Evolutionary conservation across 257 asterid genomes (phyloP), one percentile per base, ranked within the genome.

Genomic region (Avicennia marina): DNA sequence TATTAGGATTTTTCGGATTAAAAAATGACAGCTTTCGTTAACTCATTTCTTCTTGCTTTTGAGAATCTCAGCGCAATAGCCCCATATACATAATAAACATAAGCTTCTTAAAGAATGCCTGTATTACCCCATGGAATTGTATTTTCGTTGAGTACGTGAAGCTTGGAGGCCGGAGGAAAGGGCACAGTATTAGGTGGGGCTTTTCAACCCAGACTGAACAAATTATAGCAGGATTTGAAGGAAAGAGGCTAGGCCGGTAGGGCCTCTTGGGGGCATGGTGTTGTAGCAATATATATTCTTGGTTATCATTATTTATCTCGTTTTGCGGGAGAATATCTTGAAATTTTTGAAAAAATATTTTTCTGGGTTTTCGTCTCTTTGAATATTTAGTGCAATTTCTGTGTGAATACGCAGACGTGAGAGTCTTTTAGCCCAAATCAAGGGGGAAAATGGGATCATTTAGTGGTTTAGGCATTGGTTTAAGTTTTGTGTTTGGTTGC

Each of bases 401-500:
- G 3, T 29, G n/a, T n/a, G 31, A 12, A 31, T 21, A 3, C 54
- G 24, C 39, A 56, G 33, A 72, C 72, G 79, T 31, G 68, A 69
- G 53, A 48, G 18, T 65, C 51, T 29, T 50, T 29, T 29, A 12
- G 43, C 7, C 33, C 33, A n/a, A n/a, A n/a, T 29, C 33, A 1
- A 43, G n/a, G n/a, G n/a, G n/a, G n/a, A 50, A 50, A n/a, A 83
- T 80, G 90, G 80, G 77, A 67, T 79, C 88, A 69, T 83, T 89
- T 22, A 76, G 94, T 60, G 82, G 87, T 31, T 72, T 89, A 62
- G 90, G 87, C 9, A 86, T 89, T 54, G 94, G 83, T 51, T 77
- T 89, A 76, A 86, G 94, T 26, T 71, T 80, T 53, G 67, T 78
- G 1, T 78, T 83, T 61, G 94, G 95, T n/a, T 78, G 74, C 62